Evolutionary conservation across 352 stramenopile genomes (phyloP).

Genomic region (Phytophthora tubulina): DNA sequence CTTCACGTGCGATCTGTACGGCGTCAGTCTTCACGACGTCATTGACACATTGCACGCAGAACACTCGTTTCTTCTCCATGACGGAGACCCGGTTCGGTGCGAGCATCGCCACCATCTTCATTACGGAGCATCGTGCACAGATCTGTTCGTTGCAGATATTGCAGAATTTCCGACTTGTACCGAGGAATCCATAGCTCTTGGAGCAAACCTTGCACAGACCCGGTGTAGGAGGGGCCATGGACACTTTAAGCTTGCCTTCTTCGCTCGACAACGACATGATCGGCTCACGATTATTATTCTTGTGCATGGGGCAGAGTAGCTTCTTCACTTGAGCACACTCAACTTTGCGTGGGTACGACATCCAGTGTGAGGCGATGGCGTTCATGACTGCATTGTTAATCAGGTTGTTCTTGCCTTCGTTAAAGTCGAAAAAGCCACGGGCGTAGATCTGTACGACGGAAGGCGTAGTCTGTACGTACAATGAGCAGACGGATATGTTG

Average conservation of each 20-base stretch:
- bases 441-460: conserved; percentile 27
- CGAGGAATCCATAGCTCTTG: conserved; percentile 43
- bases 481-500: conserved; percentile 36
- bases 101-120: conserved; percentile 26
- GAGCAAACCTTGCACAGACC: conserved; percentile 39
- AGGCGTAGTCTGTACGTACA: conserved; percentile 26
- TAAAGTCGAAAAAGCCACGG: conserved; percentile 46
- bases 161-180: conserved; percentile 35
- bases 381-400: conserved; percentile 27
- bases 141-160: conserved; percentile 29
- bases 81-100: conserved; percentile 4
- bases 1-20: conserved; percentile 33
- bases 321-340: conserved; percentile 46
- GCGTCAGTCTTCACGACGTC: conserved; percentile 30
- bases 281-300: conserved; percentile 19
- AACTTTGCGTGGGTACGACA: conserved; percentile 30
- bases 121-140: conserved; percentile 34
- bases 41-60: conserved; percentile 37
- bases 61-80: conserved; percentile 26
- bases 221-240: neutral
- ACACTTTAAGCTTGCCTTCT: conserved; percentile 11
- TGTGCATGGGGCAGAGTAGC: conserved; percentile 31
- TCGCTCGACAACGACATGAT: conserved; percentile 26
- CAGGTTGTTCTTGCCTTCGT: conserved; percentile 24
- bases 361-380: conserved; percentile 22